Percentiles rank a stretch among this genome's conserved stretches.
Conservation (phyloP, 139 green algal species). For the Ostreobium quekettii region DNA sequence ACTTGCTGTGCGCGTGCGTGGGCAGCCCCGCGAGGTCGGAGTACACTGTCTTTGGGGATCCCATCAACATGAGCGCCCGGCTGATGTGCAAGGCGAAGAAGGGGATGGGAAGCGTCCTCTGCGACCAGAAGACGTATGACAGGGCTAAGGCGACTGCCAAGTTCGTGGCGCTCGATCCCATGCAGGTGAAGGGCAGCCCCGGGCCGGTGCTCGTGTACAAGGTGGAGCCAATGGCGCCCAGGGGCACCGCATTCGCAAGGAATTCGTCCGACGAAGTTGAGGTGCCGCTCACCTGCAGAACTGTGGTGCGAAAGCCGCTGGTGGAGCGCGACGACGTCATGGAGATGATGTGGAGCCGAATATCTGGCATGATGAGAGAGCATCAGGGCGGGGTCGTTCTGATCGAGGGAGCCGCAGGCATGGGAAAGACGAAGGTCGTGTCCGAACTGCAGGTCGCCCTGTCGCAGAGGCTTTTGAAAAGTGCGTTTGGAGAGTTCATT, state of each 20-base stretch:
- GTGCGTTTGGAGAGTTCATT: too few relatives aligned
- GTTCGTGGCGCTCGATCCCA: constrained; percentile 34
- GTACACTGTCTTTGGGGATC: constrained; percentile 80
- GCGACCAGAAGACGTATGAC: constrained; percentile 49
- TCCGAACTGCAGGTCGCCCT: not conserved
- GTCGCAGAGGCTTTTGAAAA: too few relatives aligned
- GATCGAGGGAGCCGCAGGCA: constrained; percentile 5
- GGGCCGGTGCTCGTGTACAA: constrained; percentile 32
- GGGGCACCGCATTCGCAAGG: too few relatives aligned
- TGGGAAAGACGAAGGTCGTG: constrained; percentile 10
- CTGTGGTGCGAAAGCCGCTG: too few relatives aligned
- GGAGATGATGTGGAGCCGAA: not conserved
- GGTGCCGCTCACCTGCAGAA: too few relatives aligned
- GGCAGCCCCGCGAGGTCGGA: constrained; percentile 57
- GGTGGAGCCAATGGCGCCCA: constrained; percentile 5
- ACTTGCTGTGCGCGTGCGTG: constrained; percentile 71
- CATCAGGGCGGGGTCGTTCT: not conserved
- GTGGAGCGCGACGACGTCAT: not conserved
- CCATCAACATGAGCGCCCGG: constrained; percentile 71
- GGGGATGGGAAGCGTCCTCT: constrained; percentile 49
- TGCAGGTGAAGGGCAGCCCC: constrained; percentile 52
- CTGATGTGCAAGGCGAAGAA: constrained; percentile 59
- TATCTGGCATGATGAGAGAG: not conserved
- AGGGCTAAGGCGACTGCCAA: constrained; percentile 39
- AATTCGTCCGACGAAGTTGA: too few relatives aligned